Evolutionary conservation across 345 rosid species (phyloP).

Genomic region (Linum trigynum): DNA sequence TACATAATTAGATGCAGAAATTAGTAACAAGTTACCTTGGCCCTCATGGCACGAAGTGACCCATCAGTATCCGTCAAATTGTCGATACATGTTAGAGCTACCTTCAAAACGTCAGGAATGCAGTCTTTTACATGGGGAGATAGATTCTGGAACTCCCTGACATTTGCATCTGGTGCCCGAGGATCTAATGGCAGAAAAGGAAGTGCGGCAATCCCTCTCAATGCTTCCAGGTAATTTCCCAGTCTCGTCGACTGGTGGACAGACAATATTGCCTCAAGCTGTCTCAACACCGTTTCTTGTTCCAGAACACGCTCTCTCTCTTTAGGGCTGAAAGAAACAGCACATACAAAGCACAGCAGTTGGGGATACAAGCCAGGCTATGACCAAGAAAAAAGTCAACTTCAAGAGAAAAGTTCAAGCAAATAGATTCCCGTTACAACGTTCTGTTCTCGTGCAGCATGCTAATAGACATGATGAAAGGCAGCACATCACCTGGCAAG

Average conservation of each 20-base stretch:
- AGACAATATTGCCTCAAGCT: slow-evolving; percentile 87
- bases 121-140: slow-evolving; percentile 84
- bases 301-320: slow-evolving; percentile 75
- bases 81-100: slow-evolving; percentile 74
- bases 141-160: slow-evolving; percentile 50
- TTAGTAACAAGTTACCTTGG: slow-evolving; percentile 46
- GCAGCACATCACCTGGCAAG: too few species aligned
- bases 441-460: too few species aligned
- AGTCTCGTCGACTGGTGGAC: slow-evolving; percentile 58
- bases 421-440: too few species aligned
- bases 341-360: not conserved
- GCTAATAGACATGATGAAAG: too few species aligned
- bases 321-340: slow-evolving; percentile 42
- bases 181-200: slow-evolving; percentile 90
- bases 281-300: slow-evolving; percentile 86
- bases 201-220: slow-evolving; percentile 86
- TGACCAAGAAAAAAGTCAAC: not conserved
- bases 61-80: slow-evolving; percentile 84
- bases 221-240: slow-evolving; percentile 68
- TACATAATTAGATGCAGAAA: too few species aligned
- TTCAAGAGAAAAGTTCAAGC: too few species aligned
- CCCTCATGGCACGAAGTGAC: slow-evolving; percentile 77
- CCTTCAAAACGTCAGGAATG: slow-evolving; percentile 76
- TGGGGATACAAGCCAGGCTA: slow-evolving; percentile 1
- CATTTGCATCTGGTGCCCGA: slow-evolving; percentile 45